These are phyloP conservation scores for Pythium vanterpoolii DNA, from an alignment of 352 stramenopile species.

Conservation along the genomic window DNA sequence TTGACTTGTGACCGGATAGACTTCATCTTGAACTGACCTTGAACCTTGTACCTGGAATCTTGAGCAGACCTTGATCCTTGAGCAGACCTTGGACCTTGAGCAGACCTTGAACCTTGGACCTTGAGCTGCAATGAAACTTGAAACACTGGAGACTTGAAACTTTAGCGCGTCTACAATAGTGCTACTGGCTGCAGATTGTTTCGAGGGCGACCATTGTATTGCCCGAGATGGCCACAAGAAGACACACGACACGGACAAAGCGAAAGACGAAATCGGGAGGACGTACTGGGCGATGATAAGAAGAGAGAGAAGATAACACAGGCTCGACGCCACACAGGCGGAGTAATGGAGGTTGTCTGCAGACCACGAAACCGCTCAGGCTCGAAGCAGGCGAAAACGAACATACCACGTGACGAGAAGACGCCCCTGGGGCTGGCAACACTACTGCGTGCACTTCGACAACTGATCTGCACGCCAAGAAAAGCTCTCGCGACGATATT, in stretches of 20 bases:
- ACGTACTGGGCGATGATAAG: too few species aligned
- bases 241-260: background rate
- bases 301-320: too few species aligned
- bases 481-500: background rate
- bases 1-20: background rate
- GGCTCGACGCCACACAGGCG: background rate
- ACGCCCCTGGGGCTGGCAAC: background rate
- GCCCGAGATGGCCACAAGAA: background rate
- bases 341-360: background rate
- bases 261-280: background rate
- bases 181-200: background rate
- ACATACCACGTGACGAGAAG: constrained; percentile 1
- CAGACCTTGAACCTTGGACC: constrained; percentile 7
- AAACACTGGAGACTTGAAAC: background rate
- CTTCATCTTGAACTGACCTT: constrained; percentile 7
- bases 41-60: constrained; percentile 2
- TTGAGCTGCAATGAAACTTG: background rate
- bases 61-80: constrained; percentile 15
- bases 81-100: constrained; percentile 17
- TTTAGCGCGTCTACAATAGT: background rate
- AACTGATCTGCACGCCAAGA: background rate
- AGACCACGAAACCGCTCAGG: constrained; percentile 1
- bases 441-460: background rate
- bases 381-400: background rate
- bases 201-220: background rate